phyloP scores from a whole-genome alignment of 176 grass and related monocot genomes.

The Eragrostis nindensis region DNA sequence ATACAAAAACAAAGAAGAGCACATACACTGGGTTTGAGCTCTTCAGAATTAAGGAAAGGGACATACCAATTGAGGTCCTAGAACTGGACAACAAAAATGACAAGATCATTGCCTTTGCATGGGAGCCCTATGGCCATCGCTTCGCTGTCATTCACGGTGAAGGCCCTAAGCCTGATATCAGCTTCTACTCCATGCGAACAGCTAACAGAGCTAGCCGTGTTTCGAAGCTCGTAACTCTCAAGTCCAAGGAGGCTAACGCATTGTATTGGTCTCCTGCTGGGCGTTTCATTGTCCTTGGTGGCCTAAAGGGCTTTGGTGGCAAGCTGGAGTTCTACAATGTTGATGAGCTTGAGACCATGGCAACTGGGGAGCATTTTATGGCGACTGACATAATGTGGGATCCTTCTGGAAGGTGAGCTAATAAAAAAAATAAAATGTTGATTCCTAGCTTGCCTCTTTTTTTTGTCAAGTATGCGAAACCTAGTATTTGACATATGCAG shows the following conservation, averaged over 20 bases:
- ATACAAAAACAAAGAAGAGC: conserved; percentile 95
- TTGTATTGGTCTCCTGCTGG: conserved; percentile 86
- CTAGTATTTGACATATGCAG: neutral
- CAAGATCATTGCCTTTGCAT: conserved; percentile 93
- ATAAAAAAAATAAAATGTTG: too few species aligned
- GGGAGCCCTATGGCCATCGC: conserved; percentile 87
- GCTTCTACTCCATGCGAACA: conserved; percentile 78
- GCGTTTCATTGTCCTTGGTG: conserved; percentile 79
- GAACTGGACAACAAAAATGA: conserved; percentile 96
- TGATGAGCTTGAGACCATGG: conserved; percentile 91
- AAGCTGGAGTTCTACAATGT: conserved; percentile 95
- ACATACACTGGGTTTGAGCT: conserved; percentile 92
- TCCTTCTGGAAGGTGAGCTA: conserved; percentile 82
- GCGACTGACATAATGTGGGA: conserved; percentile 92
- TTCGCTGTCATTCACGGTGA: conserved; percentile 94
- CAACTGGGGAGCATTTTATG: conserved; percentile 95
- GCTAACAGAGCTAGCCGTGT: conserved; percentile 56
- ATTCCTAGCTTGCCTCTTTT: too few species aligned
- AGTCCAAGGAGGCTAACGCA: conserved; percentile 84
- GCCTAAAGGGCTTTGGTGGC: conserved; percentile 84
- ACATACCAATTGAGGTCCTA: conserved; percentile 94
- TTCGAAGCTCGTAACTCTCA: conserved; percentile 83
- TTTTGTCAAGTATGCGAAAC: too few species aligned
- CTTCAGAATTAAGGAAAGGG: conserved; percentile 90
- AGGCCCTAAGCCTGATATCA: conserved; percentile 75